A percentile compares a stretch with the other conserved stretches of the same genome.
Conservation (phyloP, 176 grass and related monocot genomes). For the Phoenix dactylifera region DNA sequence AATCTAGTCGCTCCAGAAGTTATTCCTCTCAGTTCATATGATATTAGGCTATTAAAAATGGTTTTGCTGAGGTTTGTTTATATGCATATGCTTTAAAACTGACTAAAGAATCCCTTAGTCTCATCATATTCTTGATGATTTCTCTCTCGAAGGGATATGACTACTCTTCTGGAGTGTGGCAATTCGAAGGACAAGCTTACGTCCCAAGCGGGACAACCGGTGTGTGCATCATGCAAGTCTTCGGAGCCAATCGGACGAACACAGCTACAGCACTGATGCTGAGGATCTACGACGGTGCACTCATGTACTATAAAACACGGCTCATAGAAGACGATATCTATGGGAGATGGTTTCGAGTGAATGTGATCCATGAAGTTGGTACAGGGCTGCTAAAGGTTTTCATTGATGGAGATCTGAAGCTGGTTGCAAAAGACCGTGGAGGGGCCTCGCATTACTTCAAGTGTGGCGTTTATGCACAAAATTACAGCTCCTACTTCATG, state of each 20-base stretch:
- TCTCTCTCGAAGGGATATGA: conserved; percentile 19
- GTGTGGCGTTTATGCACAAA: conserved; percentile 26
- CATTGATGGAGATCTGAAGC: too few species aligned
- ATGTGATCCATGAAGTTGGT: conserved; percentile 41
- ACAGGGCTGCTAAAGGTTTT: background rate
- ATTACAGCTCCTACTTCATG: conserved; percentile 17
- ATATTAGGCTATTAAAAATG: too few species aligned
- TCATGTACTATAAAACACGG: conserved; percentile 26
- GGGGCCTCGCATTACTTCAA: too few species aligned
- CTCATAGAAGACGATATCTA: conserved; percentile 23
- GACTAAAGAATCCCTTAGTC: too few species aligned
- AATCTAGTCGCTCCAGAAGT: too few species aligned
- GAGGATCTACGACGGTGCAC: conserved; percentile 31
- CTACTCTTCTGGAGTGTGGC: conserved; percentile 35
- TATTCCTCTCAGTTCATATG: too few species aligned
- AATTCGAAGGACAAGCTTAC: conserved; percentile 43
- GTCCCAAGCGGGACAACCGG: conserved; percentile 28
- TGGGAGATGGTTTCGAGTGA: conserved; percentile 39
- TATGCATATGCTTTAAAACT: too few species aligned
- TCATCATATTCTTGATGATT: too few species aligned
- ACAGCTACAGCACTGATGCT: conserved; percentile 35
- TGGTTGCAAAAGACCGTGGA: too few species aligned
- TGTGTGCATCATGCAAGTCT: conserved; percentile 43
- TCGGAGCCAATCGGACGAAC: conserved; percentile 2
- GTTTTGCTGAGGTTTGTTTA: too few species aligned